Evolutionary conservation across 2,329 filamentous ascomycete genomes (phyloP).

Genomic region (Domatiomyces catenatus): DNA sequence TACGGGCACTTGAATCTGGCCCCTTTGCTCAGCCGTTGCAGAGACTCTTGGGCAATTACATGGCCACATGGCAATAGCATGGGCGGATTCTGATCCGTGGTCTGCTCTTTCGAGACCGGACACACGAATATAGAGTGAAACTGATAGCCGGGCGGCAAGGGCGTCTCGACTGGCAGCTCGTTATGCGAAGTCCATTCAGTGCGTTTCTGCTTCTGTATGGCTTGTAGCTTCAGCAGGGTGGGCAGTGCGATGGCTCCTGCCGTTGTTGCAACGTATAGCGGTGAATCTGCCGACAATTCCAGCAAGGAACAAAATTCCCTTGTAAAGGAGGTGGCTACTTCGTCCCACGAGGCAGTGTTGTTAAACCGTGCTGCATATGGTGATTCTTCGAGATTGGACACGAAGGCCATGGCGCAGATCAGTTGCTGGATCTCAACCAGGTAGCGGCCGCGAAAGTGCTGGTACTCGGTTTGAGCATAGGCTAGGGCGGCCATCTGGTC

Average conservation of each 20-base stretch:
- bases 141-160: constrained; percentile 46
- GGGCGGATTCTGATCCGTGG: constrained; percentile 78
- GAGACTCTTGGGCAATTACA: constrained; percentile 72
- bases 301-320: constrained; percentile 88
- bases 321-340: constrained; percentile 75
- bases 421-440: constrained; percentile 66
- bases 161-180: constrained; percentile 67
- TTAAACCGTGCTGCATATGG: constrained; percentile 71
- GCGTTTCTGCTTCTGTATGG: constrained; percentile 72
- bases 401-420: constrained; percentile 64
- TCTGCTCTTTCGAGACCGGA: constrained; percentile 91
- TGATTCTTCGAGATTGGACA: constrained; percentile 55
- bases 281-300: constrained; percentile 77
- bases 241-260: constrained; percentile 86
- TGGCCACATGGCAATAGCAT: constrained; percentile 97
- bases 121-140: constrained; percentile 98
- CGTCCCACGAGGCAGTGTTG: constrained; percentile 60
- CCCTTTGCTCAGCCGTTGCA: constrained; percentile 66
- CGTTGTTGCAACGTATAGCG: constrained; percentile 81
- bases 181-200: constrained; percentile 90
- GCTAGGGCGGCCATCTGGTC: constrained; percentile 51
- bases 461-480: constrained; percentile 64
- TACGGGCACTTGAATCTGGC: constrained; percentile 88
- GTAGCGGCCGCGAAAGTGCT: constrained; percentile 59
- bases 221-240: constrained; percentile 72